Base-by-base conservation (phyloP, 768 basidiomycete species). In the Hericium coralloides region DNA sequence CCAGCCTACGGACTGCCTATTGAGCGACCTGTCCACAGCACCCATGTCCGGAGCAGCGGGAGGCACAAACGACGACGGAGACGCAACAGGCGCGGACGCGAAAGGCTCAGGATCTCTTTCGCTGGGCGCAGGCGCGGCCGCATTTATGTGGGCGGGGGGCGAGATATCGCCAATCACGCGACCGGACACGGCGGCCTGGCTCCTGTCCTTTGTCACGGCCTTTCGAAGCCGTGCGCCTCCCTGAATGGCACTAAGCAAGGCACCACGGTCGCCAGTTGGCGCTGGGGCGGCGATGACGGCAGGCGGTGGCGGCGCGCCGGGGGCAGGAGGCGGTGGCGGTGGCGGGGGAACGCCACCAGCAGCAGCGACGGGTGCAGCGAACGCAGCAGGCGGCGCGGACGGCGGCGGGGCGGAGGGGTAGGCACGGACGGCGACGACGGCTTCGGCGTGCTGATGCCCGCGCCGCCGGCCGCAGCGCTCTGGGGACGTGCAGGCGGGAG, bases 1-100 rank as follows among this genome's bases (percentile, higher is more conserved):
- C 95, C 95, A 98, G 64, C 92, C 94, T 3, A 95, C 87, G 7
- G 85, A 87, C 69, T 93, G 87, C 58, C 84, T 59, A 31, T 39
- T 55, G 51, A 45, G 45, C 2, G 26, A 17, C 23, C 45, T n/a
- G 12, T 36, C 12, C 14, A n/a, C 38, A 26, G 10, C 22, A 65
- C 58, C 23, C 74, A 72, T 66, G 5, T 73, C 69, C 4, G 68
- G 58, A 56, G 64, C 59, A 38, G 61, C 57, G 26, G 67, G 59
- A 9, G 70, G 62, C 26, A 26, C 18, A 18, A 18, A 18, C 25
- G 48, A n/a, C 14, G 48, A 14, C 70, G 71, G 3, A 81, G 77
- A 20, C 79, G 77, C 0, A 68, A 69, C 39, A 72, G 63, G 17
- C 71, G 7, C 31, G 31, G 31, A 31, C 10, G 6, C 31, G 31